Base-by-base conservation (phyloP, 495 filamentous ascomycete species). In the Chaetomium cochliodes region DNA sequence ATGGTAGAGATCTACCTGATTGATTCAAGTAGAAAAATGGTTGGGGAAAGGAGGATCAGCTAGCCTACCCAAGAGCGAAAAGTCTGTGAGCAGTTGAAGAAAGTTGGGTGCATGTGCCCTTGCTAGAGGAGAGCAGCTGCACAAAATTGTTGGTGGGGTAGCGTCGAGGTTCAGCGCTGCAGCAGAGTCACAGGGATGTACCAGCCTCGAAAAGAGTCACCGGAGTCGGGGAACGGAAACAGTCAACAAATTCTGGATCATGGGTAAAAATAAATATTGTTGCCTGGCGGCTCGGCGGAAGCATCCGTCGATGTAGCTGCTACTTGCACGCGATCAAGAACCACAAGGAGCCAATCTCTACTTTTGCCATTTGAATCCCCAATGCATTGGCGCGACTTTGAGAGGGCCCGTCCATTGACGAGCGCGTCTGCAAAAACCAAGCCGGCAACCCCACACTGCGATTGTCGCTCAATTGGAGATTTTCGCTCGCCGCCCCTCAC, bases 101-200 rank as follows among this genome's bases (percentile, higher is more conserved):
- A 37, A 53, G 54, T 15, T 23, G 46, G n/a, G 44, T n/a, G 20
- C 25, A 44, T 22, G 54, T 15, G 54, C 54, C 33, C 23, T 53
- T 53, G 33, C 23, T 41, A 8, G 52, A 12, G 39, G 46, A 54
- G 66, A 65, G 63, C 37, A 50, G 53, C 59, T 50, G 50, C 49
- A 39, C 63, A 64, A 69, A 67, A 60, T 65, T 63, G 58, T 62
- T 69, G 67, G 67, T 69, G 67, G 67, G 67, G 67, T 66, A 63
- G 26, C 9, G 39, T 41, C n/a, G 11, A 57, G 20, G 53, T 55
- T 25, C 25, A 39, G 44, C 20, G 52, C 41, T 18, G 58, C 58
- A 50, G 37, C 30, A 26, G 47, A 62, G 59, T 62, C 59, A 52
- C 47, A n/a, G 47, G 59, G 28, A 42, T 16, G 59, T 33, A 22